Conservation (phyloP, 73 alveolate genomes). For the Paramecium tetraurelia region DNA sequence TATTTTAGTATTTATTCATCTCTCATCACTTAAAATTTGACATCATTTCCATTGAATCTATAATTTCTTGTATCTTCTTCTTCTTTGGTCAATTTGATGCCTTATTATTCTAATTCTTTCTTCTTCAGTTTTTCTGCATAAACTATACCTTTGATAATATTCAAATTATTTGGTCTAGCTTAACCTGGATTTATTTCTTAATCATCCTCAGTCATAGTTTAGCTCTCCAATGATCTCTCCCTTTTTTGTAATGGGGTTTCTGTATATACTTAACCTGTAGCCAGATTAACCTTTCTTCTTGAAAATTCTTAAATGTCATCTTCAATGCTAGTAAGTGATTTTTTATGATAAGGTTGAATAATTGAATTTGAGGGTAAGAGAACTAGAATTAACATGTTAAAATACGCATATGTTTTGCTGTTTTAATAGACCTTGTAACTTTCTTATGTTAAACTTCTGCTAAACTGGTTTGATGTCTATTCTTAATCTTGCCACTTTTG, state of each 20-base stretch:
- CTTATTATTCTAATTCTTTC: neutral
- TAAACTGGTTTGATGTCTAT: constrained; percentile 67
- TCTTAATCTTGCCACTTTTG: constrained; percentile 65
- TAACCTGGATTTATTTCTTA: neutral
- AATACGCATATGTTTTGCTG: constrained; percentile 62
- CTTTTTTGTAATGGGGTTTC: neutral
- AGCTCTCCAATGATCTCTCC: neutral
- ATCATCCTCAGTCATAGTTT: neutral
- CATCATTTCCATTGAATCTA: neutral
- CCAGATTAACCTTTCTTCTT: constrained; percentile 43
- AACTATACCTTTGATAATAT: neutral
- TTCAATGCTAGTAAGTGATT: constrained; percentile 43
- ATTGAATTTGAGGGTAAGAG: constrained; percentile 15
- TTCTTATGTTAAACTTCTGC: constrained; percentile 61
- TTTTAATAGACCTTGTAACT: constrained; percentile 60
- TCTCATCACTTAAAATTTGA: neutral
- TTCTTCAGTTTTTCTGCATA: constrained; percentile 30
- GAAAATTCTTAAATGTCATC: constrained; percentile 41
- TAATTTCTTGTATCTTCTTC: neutral
- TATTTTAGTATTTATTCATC: constrained; percentile 5
- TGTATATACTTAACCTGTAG: constrained; percentile 45
- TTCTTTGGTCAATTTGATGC: neutral
- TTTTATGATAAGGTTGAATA: constrained; percentile 44
- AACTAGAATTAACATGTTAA: neutral
- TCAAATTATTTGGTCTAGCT: neutral